Evolutionary conservation across 345 rosid genomes (phyloP), one percentile per base, ranked within the genome.

Genomic region (Eucalyptus pauciflora): DNA sequence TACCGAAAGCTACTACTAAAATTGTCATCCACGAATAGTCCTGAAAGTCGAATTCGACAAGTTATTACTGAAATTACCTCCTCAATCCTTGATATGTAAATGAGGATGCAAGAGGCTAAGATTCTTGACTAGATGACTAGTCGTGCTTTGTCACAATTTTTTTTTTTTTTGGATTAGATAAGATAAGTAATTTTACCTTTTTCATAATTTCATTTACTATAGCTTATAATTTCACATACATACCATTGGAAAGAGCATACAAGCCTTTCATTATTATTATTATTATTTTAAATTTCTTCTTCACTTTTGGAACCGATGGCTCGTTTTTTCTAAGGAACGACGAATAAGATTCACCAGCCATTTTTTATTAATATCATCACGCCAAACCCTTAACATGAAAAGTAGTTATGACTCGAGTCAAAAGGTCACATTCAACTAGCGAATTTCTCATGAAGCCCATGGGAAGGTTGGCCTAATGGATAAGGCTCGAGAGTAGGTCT

Each of bases 321-420:
- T 37, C 0, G 5, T 2, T 71, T 71, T 71, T 71, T 71, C 46
- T 37, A 18, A 37, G 46, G 10, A 71, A 71, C 2, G 2, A 1
- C 3, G 8, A 20, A 20, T 5, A 20, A 24, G 27, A 3, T 76
- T 22, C 27, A 37, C 3, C 15, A 0, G 3, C 4, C 46, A 37
- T 24, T 41, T 76, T 71, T 31, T 13, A 76, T 20, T 41, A 37
- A 41, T 20, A 41, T 41, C 24, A 76, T 10, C 13, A 76, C 8
- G 4, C 2, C 8, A 3, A 76, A 1, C 83, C 48, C 48, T 37
- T 76, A 37, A 37, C 13, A 71, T 20, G 14, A 71, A 37, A 71
- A 76, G 29, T 76, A 37, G 48, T 41, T 3, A 41, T 5, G 14
- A 20, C 27, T 76, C 29, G 0, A 76, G 48, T 11, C 27, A 20